These are phyloP conservation scores for Lunularia cruciata DNA, from an alignment of 225 moss, liverwort and hornwort genomes.

Conservation along the genomic window DNA sequence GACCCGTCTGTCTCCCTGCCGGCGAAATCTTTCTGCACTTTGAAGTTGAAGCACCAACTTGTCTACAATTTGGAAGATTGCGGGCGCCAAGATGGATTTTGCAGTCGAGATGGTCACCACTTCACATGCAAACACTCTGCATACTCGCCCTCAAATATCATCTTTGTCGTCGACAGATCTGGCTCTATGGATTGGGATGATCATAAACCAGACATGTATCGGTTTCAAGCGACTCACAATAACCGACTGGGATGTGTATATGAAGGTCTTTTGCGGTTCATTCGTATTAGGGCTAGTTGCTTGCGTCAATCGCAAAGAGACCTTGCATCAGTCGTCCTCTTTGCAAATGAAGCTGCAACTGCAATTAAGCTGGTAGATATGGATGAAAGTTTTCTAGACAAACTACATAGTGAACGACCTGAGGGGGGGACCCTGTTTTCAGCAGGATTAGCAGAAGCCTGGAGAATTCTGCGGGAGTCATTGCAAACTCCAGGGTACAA, in stretches of 20 bases:
- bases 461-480: neutral
- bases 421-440: neutral
- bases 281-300: slow-evolving; percentile 9
- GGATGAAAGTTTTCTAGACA: slow-evolving; percentile 23
- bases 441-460: neutral
- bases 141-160: slow-evolving; percentile 16
- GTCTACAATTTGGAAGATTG: neutral
- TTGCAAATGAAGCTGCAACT: neutral
- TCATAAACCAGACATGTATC: neutral
- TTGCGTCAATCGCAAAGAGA: neutral
- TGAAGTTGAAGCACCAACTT: slow-evolving; percentile 35
- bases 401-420: neutral
- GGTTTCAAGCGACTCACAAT: neutral
- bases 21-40: slow-evolving; percentile 35
- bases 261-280: slow-evolving; percentile 42
- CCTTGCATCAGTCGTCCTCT: slow-evolving; percentile 37
- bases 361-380: slow-evolving; percentile 20
- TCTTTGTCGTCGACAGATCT: slow-evolving; percentile 42
- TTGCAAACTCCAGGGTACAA: neutral
- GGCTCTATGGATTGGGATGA: slow-evolving; percentile 21
- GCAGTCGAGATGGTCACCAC: slow-evolving; percentile 43
- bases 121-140: slow-evolving; percentile 35
- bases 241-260: slow-evolving; percentile 48
- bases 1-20: neutral
- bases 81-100: slow-evolving; percentile 23